A percentile compares a stretch with the other conserved stretches of the same genome.
Conservation (phyloP, 352 stramenopile species). For the Phytophthora citricola region DNA sequence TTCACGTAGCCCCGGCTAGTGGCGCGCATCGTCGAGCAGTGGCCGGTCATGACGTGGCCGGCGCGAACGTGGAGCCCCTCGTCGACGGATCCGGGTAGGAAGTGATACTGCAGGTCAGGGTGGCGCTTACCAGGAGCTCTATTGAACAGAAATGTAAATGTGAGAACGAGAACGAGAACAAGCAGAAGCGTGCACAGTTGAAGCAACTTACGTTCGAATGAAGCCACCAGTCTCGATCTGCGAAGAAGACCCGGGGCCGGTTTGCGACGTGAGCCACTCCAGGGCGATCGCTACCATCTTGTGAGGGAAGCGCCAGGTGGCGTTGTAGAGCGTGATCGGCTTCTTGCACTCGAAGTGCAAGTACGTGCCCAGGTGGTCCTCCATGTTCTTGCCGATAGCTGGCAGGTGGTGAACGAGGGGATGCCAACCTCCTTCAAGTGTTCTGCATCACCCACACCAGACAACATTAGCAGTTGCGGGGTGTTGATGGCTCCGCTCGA, state of each 20-base stretch:
- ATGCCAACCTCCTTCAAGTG: slow-evolving; percentile 74
- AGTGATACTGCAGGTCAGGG: slow-evolving; percentile 88
- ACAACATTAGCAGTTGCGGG: slow-evolving; percentile 85
- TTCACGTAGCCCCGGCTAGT: slow-evolving; percentile 79
- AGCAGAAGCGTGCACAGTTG: too few relatives aligned
- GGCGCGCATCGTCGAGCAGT: slow-evolving; percentile 84
- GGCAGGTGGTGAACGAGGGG: slow-evolving; percentile 75
- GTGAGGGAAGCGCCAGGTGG: slow-evolving; percentile 82
- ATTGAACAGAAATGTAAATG: background rate
- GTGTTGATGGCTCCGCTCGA: slow-evolving; percentile 87
- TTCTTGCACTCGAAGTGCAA: slow-evolving; percentile 86
- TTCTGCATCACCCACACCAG: slow-evolving; percentile 72
- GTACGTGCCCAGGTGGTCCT: slow-evolving; percentile 86
- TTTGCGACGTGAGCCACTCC: slow-evolving; percentile 74
- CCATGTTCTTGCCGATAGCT: slow-evolving; percentile 83
- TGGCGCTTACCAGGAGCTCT: slow-evolving; percentile 68
- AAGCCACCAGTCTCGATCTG: slow-evolving; percentile 86
- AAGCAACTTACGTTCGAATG: slow-evolving; percentile 64
- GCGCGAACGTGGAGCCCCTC: slow-evolving; percentile 25
- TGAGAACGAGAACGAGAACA: slow-evolving; percentile 1
- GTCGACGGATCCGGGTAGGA: slow-evolving; percentile 70
- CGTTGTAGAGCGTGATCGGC: slow-evolving; percentile 89
- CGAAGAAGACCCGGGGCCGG: slow-evolving; percentile 65
- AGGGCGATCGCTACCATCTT: slow-evolving; percentile 81
- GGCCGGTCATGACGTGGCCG: slow-evolving; percentile 76